Conservation (phyloP, 805 yeast genomes). For the Priceomyces castillae region DNA sequence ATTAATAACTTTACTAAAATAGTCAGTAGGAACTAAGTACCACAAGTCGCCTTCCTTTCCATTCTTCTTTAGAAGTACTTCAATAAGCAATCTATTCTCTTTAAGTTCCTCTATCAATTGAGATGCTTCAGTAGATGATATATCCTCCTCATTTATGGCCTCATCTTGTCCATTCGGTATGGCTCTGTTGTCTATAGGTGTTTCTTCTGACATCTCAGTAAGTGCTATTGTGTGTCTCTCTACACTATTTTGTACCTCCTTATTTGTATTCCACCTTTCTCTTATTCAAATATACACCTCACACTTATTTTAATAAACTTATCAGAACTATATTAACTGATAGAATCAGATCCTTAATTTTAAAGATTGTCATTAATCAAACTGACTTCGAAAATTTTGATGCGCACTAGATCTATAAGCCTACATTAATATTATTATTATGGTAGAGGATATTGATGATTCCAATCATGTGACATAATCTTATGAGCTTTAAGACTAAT, state of each 20-base stretch:
- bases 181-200: not conserved
- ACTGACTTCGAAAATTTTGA: slow-evolving; percentile 1
- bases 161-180: not conserved
- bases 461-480: too few species aligned
- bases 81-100: not conserved
- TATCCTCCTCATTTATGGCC: not conserved
- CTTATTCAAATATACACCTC: not conserved
- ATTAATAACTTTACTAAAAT: slow-evolving; percentile 41
- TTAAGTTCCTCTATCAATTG: not conserved
- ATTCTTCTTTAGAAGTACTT: slow-evolving; percentile 15
- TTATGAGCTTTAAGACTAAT: too few species aligned
- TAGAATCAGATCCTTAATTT: not conserved
- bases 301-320: not conserved
- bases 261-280: not conserved
- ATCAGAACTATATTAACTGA: not conserved
- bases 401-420: too few species aligned
- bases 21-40: slow-evolving; percentile 47
- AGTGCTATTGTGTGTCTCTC: not conserved
- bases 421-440: too few species aligned
- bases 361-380: not conserved
- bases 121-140: not conserved
- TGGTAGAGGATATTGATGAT: too few species aligned
- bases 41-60: slow-evolving; percentile 47
- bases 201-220: slow-evolving; percentile 1
- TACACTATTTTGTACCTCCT: too few species aligned